Percentiles rank a stretch among this genome's conserved stretches.
Conservation (phyloP, 2,329 filamentous ascomycete species). For the Coniochaeta ligniaria region DNA sequence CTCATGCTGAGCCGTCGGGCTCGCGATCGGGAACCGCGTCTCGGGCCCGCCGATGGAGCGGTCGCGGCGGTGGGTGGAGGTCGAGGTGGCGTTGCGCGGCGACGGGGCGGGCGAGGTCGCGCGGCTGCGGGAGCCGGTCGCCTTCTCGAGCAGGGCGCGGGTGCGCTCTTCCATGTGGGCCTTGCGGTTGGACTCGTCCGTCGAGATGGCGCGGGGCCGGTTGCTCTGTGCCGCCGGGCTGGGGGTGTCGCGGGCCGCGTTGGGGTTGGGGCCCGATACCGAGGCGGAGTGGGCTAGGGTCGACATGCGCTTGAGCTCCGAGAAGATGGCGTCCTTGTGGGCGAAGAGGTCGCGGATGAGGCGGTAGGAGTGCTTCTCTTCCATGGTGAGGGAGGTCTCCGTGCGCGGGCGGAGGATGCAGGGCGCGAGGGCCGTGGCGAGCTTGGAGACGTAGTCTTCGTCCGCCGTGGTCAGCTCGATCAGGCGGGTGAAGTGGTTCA, state of each 20-base stretch:
- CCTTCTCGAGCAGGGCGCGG: slow-evolving; percentile 67
- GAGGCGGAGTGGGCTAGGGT: slow-evolving; percentile 60
- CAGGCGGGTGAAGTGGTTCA: slow-evolving; percentile 94
- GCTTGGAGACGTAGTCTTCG: slow-evolving; percentile 69
- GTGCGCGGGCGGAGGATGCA: slow-evolving; percentile 82
- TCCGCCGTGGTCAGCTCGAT: slow-evolving; percentile 96
- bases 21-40: slow-evolving; percentile 80
- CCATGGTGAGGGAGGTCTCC: slow-evolving; percentile 87
- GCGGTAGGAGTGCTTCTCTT: slow-evolving; percentile 88
- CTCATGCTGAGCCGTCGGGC: slow-evolving; percentile 45
- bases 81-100: slow-evolving; percentile 22
- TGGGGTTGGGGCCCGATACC: slow-evolving; percentile 15
- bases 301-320: slow-evolving; percentile 86
- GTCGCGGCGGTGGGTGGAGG: slow-evolving; percentile 63
- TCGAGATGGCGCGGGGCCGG: slow-evolving; percentile 81
- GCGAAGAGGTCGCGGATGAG: slow-evolving; percentile 86
- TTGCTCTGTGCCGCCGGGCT: slow-evolving; percentile 25
- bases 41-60: slow-evolving; percentile 66
- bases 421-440: slow-evolving; percentile 70
- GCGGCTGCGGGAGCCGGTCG: slow-evolving; percentile 58
- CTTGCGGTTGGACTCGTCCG: slow-evolving; percentile 90
- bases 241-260: background rate
- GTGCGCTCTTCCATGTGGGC: slow-evolving; percentile 92
- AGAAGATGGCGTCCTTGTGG: slow-evolving; percentile 93
- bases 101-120: slow-evolving; percentile 66